phyloP scores from a whole-genome alignment of 352 stramenopile genomes.

The Elongisporangium anandrum region DNA sequence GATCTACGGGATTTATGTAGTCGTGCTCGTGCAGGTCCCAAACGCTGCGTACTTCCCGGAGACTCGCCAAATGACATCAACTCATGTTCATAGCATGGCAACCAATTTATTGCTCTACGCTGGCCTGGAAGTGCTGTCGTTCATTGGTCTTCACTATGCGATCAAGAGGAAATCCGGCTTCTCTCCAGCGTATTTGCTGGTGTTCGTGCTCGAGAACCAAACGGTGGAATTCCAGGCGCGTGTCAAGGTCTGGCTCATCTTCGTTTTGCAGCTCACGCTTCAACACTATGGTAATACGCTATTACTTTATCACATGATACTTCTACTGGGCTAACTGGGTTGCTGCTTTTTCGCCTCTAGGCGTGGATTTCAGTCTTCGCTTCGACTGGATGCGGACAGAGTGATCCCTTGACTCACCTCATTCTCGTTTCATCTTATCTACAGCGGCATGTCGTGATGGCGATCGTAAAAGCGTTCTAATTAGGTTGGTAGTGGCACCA shows the following conservation, averaged over 20 bases:
- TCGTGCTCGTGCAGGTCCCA: conserved; percentile 5
- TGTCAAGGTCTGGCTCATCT: conserved; percentile 22
- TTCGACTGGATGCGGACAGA: too few relatives aligned
- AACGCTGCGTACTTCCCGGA: conserved; percentile 4
- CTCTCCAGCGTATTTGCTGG: conserved; percentile 21
- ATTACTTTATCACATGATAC: too few relatives aligned
- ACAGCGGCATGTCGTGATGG: too few relatives aligned
- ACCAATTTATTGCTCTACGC: background rate
- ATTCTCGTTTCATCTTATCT: too few relatives aligned
- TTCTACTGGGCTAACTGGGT: too few relatives aligned
- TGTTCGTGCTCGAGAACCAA: conserved; percentile 40
- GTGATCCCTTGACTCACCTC: too few relatives aligned
- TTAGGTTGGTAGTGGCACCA: too few relatives aligned
- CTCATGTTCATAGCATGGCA: background rate
- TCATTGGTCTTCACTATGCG: conserved; percentile 5
- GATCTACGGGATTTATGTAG: conserved; percentile 17
- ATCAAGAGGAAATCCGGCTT: conserved; percentile 17
- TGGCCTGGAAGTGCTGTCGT: background rate
- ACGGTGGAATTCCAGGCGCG: conserved; percentile 10
- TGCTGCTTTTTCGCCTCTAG: too few relatives aligned
- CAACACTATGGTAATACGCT: conserved; percentile 24
- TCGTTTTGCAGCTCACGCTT: conserved; percentile 21
- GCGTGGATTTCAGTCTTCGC: too few relatives aligned
- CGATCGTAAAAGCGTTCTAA: too few relatives aligned
- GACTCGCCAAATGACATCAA: background rate